phyloP scores from a whole-genome alignment of 208 protist species.

The Leishmania gerbilli region DNA sequence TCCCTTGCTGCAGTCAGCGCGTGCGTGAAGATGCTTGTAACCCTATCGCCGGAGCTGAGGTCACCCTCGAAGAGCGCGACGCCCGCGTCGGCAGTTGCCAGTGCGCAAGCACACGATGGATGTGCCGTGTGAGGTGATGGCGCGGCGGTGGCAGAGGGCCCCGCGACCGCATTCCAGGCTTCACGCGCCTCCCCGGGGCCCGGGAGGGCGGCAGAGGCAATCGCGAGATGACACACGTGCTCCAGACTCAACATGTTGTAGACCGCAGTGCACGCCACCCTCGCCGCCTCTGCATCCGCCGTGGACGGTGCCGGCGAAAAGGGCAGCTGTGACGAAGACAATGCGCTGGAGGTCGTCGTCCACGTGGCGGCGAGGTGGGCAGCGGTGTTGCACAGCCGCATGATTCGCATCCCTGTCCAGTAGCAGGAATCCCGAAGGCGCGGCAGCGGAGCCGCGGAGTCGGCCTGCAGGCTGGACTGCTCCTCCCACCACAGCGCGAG shows the following conservation, averaged over 20 bases:
- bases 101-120: not conserved
- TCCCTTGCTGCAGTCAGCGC: not conserved
- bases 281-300: not conserved
- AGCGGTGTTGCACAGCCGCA: constrained; percentile 8
- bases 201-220: constrained; percentile 3
- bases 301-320: not conserved
- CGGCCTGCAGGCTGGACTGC: not conserved
- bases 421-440: not conserved
- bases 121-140: not conserved
- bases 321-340: not conserved
- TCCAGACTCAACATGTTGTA: constrained; percentile 15
- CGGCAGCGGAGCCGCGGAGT: not conserved
- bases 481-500: not conserved
- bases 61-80: not conserved
- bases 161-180: not conserved
- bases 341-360: not conserved
- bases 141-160: not conserved
- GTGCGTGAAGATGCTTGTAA: not conserved
- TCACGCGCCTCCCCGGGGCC: not conserved
- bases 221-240: constrained; percentile 20
- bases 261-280: not conserved
- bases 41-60: not conserved
- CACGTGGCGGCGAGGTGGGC: constrained; percentile 2
- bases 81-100: not conserved
- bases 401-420: constrained; percentile 2